These are phyloP conservation scores for Pulveroboletus sp. DNA, from an alignment of 768 basidiomycete species.

Conservation along the genomic window DNA sequence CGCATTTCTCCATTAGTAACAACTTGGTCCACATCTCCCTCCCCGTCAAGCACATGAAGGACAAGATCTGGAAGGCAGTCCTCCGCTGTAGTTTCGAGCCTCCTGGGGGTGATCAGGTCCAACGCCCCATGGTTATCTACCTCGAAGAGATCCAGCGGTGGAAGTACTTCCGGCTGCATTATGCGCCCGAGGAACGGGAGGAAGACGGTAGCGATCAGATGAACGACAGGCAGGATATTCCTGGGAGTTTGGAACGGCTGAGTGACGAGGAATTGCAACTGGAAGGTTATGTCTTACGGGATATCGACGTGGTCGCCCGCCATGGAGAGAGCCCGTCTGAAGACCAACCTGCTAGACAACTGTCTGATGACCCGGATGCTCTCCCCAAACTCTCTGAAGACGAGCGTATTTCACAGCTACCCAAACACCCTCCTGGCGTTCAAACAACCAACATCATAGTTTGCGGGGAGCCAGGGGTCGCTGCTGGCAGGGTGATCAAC, in stretches of 20 bases:
- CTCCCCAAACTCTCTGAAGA: conserved; percentile 12
- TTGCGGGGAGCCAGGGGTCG: conserved; percentile 41
- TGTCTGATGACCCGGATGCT: conserved; percentile 1
- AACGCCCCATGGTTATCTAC: conserved; percentile 24
- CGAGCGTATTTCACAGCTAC: conserved; percentile 17
- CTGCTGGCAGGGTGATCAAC: conserved; percentile 26
- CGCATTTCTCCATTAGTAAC: conserved; percentile 18
- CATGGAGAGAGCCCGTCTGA: neutral
- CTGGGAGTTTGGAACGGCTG: conserved; percentile 22
- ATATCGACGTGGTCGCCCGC: conserved; percentile 10
- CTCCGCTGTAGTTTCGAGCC: conserved; percentile 23
- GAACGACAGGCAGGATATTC: neutral
- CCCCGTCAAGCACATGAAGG: conserved; percentile 17
- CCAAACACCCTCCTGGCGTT: conserved; percentile 15
- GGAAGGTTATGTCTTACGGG: conserved; percentile 9
- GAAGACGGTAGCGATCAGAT: neutral
- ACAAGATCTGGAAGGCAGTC: conserved; percentile 18
- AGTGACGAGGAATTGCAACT: conserved; percentile 9
- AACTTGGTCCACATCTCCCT: conserved; percentile 19
- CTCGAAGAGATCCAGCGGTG: conserved; percentile 10
- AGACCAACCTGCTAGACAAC: neutral
- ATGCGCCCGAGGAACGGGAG: neutral
- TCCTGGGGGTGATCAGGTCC: conserved; percentile 2
- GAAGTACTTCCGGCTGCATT: conserved; percentile 17
- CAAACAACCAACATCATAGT: conserved; percentile 37